Percentiles rank a stretch among this genome's conserved stretches.
phyloP scores from a whole-genome alignment of 306 rosid genomes.

The Luffa acutangula region DNA sequence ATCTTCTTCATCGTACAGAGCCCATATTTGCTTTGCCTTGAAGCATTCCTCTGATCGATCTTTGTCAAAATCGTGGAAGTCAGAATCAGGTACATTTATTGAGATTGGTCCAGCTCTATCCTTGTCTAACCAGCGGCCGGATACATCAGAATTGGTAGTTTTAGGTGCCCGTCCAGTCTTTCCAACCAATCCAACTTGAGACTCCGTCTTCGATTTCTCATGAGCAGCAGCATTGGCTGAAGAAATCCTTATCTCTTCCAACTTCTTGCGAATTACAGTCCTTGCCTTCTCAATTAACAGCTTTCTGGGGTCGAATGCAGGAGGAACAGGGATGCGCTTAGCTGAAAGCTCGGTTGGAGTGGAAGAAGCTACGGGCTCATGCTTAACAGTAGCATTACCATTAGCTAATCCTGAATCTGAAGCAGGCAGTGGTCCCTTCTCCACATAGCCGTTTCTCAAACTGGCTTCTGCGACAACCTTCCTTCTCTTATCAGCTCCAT shows the following conservation, averaged over 20 bases:
- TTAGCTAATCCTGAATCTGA: slow-evolving; percentile 41
- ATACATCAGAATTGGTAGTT: slow-evolving; percentile 23
- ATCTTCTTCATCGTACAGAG: slow-evolving; percentile 93
- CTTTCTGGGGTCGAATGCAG: slow-evolving; percentile 70
- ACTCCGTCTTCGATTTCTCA: slow-evolving; percentile 27
- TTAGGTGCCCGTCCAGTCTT: slow-evolving; percentile 19
- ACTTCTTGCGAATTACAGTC: slow-evolving; percentile 58
- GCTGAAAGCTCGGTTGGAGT: slow-evolving; percentile 34
- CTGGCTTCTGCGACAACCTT: slow-evolving; percentile 43
- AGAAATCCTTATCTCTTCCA: slow-evolving; percentile 63
- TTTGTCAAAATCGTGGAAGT: slow-evolving; percentile 92
- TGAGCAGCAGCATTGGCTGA: slow-evolving; percentile 31
- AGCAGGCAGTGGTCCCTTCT: slow-evolving; percentile 34
- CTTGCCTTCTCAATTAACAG: slow-evolving; percentile 81
- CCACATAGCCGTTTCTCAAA: slow-evolving; percentile 44
- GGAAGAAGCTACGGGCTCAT: slow-evolving; percentile 34
- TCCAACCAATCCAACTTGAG: slow-evolving; percentile 31
- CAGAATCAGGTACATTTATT: slow-evolving; percentile 80
- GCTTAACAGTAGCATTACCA: slow-evolving; percentile 45
- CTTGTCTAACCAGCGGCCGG: slow-evolving; percentile 34
- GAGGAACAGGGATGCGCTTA: slow-evolving; percentile 53
- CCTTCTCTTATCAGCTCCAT: slow-evolving; percentile 54
- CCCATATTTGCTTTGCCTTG: slow-evolving; percentile 98
- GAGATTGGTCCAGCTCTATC: slow-evolving; percentile 42
- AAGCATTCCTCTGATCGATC: slow-evolving; percentile 93